phyloP scores from a whole-genome alignment of 345 rosid genomes.

The Melaleuca alternifolia region DNA sequence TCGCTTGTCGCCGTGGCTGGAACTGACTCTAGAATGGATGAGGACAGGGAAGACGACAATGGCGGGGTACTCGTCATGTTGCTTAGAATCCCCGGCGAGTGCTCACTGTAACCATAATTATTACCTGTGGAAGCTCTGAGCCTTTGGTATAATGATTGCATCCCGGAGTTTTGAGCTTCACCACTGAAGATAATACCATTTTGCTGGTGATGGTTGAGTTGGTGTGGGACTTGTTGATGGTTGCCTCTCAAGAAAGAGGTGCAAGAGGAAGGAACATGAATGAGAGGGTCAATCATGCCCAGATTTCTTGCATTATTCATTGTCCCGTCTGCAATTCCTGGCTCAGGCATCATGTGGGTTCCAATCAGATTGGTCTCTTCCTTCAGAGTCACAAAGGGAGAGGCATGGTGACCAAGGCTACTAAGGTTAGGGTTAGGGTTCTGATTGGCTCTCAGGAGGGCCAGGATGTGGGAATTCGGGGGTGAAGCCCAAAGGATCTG shows the following conservation, averaged over 20 bases:
- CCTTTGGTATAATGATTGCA: slow-evolving; percentile 57
- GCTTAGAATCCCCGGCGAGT: not conserved
- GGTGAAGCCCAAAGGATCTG: slow-evolving; percentile 42
- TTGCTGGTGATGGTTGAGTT: slow-evolving; percentile 12
- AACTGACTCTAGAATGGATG: slow-evolving; percentile 33
- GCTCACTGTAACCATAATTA: slow-evolving; percentile 2
- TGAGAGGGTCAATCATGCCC: slow-evolving; percentile 19
- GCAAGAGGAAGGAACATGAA: slow-evolving; percentile 31
- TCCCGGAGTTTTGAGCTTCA: slow-evolving; percentile 31
- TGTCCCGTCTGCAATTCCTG: slow-evolving; percentile 8
- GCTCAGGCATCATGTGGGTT: slow-evolving; percentile 22
- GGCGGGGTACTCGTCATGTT: not conserved
- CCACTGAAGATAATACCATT: slow-evolving; percentile 19
- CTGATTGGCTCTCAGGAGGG: slow-evolving; percentile 30
- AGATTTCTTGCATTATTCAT: slow-evolving; percentile 17
- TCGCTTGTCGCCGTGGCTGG: slow-evolving; percentile 24
- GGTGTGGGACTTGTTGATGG: slow-evolving; percentile 13
- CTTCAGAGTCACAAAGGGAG: slow-evolving; percentile 15
- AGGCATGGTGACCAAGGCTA: not conserved
- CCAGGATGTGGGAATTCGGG: slow-evolving; percentile 38
- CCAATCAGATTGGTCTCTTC: slow-evolving; percentile 39
- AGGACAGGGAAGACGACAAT: slow-evolving; percentile 16
- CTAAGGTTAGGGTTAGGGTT: slow-evolving; percentile 33
- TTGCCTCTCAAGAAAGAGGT: slow-evolving; percentile 32
- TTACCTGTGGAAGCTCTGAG: slow-evolving; percentile 29